Conservation (phyloP, 306 rosid species). For the Chamaecrista fasciculata region DNA sequence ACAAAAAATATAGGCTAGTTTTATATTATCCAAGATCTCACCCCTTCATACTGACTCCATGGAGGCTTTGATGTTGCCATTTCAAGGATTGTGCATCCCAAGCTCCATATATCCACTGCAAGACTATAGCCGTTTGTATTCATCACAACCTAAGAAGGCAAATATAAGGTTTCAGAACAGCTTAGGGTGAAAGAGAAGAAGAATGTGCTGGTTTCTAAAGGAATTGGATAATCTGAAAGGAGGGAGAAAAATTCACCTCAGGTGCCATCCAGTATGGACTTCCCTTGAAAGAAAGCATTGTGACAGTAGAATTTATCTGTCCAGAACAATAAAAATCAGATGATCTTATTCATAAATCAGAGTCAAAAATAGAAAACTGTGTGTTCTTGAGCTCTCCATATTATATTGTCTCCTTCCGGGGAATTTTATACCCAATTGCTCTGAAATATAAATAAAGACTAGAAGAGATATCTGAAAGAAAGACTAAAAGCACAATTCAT, state of each 20-base stretch:
- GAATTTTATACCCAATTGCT: not conserved
- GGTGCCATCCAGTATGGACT: constrained; percentile 99
- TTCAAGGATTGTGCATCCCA: constrained; percentile 98
- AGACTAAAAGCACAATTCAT: not conserved
- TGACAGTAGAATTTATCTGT: constrained; percentile 72
- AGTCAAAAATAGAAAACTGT: constrained; percentile 5
- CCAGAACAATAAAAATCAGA: constrained; percentile 31
- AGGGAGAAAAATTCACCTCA: constrained; percentile 55
- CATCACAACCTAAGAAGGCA: constrained; percentile 81
- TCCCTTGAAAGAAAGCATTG: constrained; percentile 97
- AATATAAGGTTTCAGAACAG: constrained; percentile 33
- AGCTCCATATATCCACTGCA: constrained; percentile 96
- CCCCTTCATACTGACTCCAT: constrained; percentile 99
- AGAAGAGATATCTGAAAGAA: not conserved
- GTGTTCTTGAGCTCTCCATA: not conserved
- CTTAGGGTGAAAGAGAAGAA: not conserved
- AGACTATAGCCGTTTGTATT: constrained; percentile 80
- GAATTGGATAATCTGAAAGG: not conserved
- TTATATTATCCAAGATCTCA: constrained; percentile 46
- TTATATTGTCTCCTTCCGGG: not conserved
- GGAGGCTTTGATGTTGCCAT: constrained; percentile 97
- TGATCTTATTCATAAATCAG: constrained; percentile 2
- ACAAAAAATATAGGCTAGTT: not conserved
- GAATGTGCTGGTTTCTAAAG: constrained; percentile 3
- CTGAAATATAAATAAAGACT: constrained; percentile 4